Base-by-base conservation (phyloP, 768 basidiomycete species). In the Leccinum boreale region DNA sequence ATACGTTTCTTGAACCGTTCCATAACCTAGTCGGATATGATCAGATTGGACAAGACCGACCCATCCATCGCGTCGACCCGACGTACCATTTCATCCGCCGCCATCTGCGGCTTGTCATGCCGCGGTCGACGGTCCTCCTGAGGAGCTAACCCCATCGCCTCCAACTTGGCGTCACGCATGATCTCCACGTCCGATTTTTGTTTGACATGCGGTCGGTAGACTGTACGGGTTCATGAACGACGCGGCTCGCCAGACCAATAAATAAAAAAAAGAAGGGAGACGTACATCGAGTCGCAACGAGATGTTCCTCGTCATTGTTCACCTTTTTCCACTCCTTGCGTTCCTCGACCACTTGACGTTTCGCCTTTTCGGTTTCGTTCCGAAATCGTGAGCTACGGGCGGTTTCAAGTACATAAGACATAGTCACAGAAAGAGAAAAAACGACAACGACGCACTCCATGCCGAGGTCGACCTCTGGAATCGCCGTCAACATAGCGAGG, bases 1-100 rank as follows among this genome's bases (percentile, higher is more conserved):
- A 94, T 92, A 57, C 94, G 79, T 76, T 98, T 97, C 81, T 96
- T 98, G 81, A 98, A 98, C 33, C 96, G 85, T 73, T 96, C 94
- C 91, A 94, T 91, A 54, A 92, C 90, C 90, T 92, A 62, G 17
- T 17, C 36, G 7, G 17, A 29, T 17, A 8, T 28, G 15, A 36
- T 36, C 36, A 36, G 36, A 17, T 58, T n/a, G 7, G 21, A 39
- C 28, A n/a, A n/a, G 39, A 3, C 5, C 14, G 28, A 28, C n/a
- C n/a, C n/a, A 7, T 8, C 7, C 52, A 29, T 28, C 4, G 4
- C 12, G 1, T 15, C 57, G 17, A 8, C n/a, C 9, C 5, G 35
- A 77, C 86, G 58, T 59, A 94, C 94, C 74, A 89, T 69, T n/a
- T n/a, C n/a, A n/a, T n/a, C n/a, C n/a, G n/a, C n/a, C n/a, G n/a